phyloP scores from a whole-genome alignment of 2,329 filamentous ascomycete species.

The Talaromyces marneffei region DNA sequence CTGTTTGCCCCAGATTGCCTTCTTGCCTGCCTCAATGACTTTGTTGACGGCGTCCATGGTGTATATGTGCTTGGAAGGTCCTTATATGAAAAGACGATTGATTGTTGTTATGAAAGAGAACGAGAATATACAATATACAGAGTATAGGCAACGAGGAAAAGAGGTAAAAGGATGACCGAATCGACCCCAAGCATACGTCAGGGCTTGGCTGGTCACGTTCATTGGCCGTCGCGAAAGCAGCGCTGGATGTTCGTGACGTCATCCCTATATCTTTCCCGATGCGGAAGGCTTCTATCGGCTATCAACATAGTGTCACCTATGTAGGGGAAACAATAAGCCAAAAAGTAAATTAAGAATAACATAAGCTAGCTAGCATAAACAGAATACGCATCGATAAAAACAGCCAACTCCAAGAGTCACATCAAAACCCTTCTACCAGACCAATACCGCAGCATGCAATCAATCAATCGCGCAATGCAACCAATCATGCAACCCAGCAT shows the following conservation, averaged over 20 bases:
- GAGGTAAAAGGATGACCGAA: not conserved
- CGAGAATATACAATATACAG: no score
- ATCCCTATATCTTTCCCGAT: conserved; percentile 12
- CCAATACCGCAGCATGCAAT: not conserved
- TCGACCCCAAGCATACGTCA: conserved; percentile 8
- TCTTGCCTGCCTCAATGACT: conserved; percentile 45
- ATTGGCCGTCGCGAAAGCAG: not conserved
- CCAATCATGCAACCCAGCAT: not conserved
- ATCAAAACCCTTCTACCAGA: not conserved
- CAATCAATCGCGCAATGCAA: conserved; percentile 3
- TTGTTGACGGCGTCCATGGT: conserved; percentile 59
- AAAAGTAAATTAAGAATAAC: not conserved
- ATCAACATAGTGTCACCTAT: not conserved
- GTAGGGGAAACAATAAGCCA: not conserved
- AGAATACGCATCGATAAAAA: not conserved
- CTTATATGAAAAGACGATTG: not conserved
- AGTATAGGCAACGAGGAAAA: not conserved
- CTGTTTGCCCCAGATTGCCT: conserved; percentile 19
- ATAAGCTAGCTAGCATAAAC: not conserved
- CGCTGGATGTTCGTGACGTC: conserved; percentile 8
- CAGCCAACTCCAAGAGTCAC: not conserved
- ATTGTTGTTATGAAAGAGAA: not conserved
- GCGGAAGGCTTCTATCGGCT: conserved; percentile 3
- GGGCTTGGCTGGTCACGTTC: conserved; percentile 3
- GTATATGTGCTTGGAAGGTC: not conserved